Base-by-base conservation (phyloP, 2,329 filamentous ascomycete species). In the Clarireedia monteithiana region DNA sequence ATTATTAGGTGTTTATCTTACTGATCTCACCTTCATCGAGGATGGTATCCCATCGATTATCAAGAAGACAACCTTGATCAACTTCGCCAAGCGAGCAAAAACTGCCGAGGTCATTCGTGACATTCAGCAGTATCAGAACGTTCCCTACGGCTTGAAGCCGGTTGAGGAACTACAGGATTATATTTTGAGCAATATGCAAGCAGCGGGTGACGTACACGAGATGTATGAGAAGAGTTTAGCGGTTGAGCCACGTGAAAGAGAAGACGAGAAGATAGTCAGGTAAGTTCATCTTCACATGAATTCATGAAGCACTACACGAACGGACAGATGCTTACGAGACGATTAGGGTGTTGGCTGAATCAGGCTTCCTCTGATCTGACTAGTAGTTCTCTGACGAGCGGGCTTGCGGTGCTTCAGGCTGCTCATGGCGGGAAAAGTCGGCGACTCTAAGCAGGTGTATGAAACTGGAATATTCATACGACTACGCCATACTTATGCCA, bases 241-340 rank as follows among this genome's bases (percentile, higher is more conserved):
- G 67, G 85, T 99, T 59, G 94, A 99, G 72, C 94, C 94, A 60
- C 83, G 94, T 67, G 94, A 99, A 76, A 83, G 94, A 67, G 94
- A 99, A 76, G 94, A 99, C 70, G 94, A 99, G 76, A 97, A 97
- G 80, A 97, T 99, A 78, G 92, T 96, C 70, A 95, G 94, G 91
- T 69, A 68, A 62, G 67, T 68, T 55, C 30, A 34, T 34, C 30
- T 12, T 12, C 30, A 9, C 7, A 60, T 39, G 26, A 36, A 15
- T 15, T 40, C 24, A 26, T 48, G n/a, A 26, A 44, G 38, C 12
- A 38, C 34, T 36, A 47, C 47, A 36, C 42, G 50, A 26, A 15
- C 60, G 61, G 60, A 64, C 58, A 62, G 52, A 60, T 64, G 57
- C 61, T 67, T 64, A 61, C 65, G 60, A 52, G 34, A 52, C 60